Evolutionary conservation across 106 monocot genomes (phyloP).

Genomic region (Platanthera guangdongensis): DNA sequence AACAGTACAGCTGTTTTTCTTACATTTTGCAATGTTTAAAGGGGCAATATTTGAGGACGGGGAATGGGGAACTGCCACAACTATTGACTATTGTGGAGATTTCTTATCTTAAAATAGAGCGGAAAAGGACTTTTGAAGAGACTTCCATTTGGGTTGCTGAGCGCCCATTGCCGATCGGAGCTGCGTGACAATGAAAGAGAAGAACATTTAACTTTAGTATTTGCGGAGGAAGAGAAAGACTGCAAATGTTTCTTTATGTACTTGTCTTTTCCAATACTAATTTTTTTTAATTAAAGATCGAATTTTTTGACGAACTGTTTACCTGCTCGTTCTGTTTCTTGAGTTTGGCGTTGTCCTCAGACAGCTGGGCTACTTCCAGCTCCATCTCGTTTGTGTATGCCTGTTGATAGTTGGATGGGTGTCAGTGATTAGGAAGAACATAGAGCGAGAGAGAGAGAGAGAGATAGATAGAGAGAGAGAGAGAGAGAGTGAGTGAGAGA

Average conservation of each 20-base stretch:
- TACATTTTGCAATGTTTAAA: background rate
- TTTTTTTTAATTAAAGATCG: too few relatives aligned
- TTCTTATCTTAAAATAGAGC: constrained; percentile 56
- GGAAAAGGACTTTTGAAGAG: constrained; percentile 43
- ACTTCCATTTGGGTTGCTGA: constrained; percentile 30
- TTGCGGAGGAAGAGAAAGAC: background rate
- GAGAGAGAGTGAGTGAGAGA: background rate
- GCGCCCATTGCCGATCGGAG: constrained; percentile 37
- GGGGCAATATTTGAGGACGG: background rate
- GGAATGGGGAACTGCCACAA: background rate
- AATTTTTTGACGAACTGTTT: background rate
- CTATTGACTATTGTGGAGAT: background rate
- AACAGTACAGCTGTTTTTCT: background rate
- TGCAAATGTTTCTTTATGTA: background rate
- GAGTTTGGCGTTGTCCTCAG: constrained; percentile 43
- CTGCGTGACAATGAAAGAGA: constrained; percentile 13
- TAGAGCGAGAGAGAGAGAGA: too few relatives aligned
- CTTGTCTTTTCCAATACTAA: background rate
- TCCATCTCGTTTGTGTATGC: constrained; percentile 63
- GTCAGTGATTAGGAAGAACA: background rate
- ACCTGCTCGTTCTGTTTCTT: constrained; percentile 52
- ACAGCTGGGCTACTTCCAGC: constrained; percentile 26
- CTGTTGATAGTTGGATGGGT: constrained; percentile 10
- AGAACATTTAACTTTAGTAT: background rate
- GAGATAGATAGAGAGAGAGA: too few relatives aligned